A percentile compares a stretch with the other conserved stretches of the same genome.
These are phyloP conservation scores for Pythium rhizo-oryzae DNA, from an alignment of 352 stramenopile species.

Conservation along the genomic window DNA sequence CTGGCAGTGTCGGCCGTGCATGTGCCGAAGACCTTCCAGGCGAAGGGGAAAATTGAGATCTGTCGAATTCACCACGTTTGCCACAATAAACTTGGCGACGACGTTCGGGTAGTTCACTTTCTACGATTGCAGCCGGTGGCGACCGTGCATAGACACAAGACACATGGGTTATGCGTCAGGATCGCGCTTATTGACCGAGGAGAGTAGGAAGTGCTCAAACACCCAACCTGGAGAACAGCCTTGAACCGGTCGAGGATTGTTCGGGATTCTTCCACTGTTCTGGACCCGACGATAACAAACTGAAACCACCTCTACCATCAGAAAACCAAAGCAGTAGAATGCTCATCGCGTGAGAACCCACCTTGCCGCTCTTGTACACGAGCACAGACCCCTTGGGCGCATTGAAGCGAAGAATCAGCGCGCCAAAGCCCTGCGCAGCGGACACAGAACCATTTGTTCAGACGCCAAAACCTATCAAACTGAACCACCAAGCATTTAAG, in stretches of 20 bases:
- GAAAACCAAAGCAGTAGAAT: too few relatives aligned
- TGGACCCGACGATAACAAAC: conserved; percentile 68
- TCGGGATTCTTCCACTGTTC: conserved; percentile 40
- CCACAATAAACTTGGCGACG: conserved; percentile 47
- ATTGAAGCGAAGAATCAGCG: conserved; percentile 67
- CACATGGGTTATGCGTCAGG: neutral
- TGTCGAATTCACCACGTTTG: conserved; percentile 91
- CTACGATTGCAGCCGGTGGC: conserved; percentile 21
- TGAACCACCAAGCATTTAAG: too few relatives aligned
- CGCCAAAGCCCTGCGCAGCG: conserved; percentile 51
- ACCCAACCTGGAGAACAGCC: conserved; percentile 54
- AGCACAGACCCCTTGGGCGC: conserved; percentile 57
- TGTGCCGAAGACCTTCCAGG: conserved; percentile 65
- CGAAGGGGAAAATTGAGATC: conserved; percentile 90
- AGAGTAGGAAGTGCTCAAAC: neutral
- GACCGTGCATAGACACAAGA: too few relatives aligned
- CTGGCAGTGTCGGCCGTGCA: conserved; percentile 68
- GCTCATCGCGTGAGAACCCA: neutral
- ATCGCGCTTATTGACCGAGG: neutral
- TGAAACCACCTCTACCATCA: conserved; percentile 19
- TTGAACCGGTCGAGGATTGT: conserved; percentile 58
- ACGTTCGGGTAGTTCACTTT: conserved; percentile 63
- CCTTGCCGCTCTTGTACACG: conserved; percentile 71
- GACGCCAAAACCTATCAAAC: too few relatives aligned
- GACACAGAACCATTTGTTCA: neutral